Evolutionary conservation across 805 yeast genomes (phyloP).

Genomic region (Ogataea thermomethanolica): DNA sequence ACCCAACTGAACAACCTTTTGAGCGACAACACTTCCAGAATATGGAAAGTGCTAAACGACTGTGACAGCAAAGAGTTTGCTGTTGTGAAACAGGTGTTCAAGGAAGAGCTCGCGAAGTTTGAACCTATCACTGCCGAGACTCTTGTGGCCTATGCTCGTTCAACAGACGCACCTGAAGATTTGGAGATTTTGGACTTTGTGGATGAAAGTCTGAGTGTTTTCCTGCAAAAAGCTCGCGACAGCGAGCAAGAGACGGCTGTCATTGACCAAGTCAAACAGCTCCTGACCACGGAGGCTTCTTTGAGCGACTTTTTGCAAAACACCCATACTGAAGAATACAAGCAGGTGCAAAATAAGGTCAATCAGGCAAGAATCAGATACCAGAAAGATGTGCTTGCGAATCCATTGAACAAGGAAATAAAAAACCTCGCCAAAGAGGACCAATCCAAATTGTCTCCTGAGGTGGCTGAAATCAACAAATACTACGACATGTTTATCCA

Average conservation of each 20-base stretch:
- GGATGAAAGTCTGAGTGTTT: neutral
- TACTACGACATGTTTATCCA: conserved; percentile 29
- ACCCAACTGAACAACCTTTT: conserved; percentile 18
- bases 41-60: conserved; percentile 25
- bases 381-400: conserved; percentile 2
- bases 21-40: conserved; percentile 19
- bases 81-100: conserved; percentile 18
- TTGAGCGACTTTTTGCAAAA: neutral
- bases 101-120: conserved; percentile 1
- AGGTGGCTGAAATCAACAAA: conserved; percentile 25
- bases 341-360: conserved; percentile 6
- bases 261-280: neutral
- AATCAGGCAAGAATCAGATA: conserved; percentile 1
- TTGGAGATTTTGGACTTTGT: neutral
- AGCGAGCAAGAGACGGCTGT: neutral
- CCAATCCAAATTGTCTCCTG: conserved; percentile 19
- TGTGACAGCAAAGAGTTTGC: conserved; percentile 16
- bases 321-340: neutral
- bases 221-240: conserved; percentile 2
- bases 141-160: neutral
- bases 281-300: neutral
- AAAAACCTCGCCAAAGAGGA: conserved; percentile 22
- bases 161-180: neutral
- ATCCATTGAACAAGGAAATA: conserved; percentile 11
- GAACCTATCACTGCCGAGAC: conserved; percentile 1